Evolutionary conservation across 768 basidiomycete species (phyloP), one percentile per base, ranked within the genome.

Genomic region (Boletus vermiculosoides): DNA sequence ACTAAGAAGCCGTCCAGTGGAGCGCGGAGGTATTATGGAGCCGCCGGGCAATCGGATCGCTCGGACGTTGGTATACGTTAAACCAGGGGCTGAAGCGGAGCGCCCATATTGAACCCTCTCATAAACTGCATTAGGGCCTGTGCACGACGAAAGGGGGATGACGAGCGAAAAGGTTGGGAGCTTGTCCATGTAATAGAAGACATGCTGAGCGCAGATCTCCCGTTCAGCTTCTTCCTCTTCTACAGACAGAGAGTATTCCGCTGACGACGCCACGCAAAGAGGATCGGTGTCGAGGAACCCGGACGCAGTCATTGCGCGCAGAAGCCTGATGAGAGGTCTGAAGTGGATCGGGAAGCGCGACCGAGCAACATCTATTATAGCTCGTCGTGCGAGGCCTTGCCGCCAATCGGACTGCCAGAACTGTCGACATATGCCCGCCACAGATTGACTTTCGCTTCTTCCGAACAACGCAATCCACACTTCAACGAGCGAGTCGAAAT

Each of bases 391-490:
- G 4, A 80, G 78, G 46, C 83, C 83, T 37, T 80, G 77, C 39
- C 83, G 75, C 83, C 85, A 90, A 65, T 94, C 92, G 2, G 75
- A 78, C 52, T 85, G 78, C 93, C 94, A 98, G 70, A 84, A 95
- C 62, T 94, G 91, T 6, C 80, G 75, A 60, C 87, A 89, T 57
- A 96, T 85, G 3, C 82, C 83, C 12, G 81, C 76, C 25, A 89
- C 78, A 30, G 90, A 83, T 56, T 73, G 67, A 68, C 75, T 70
- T 76, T 84, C 74, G 62, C 88, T 90, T 25, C 88, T 80, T 7
- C 92, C 91, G 56, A 88, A 92, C 16, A 96, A 76, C 0, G 86
- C 82, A 50, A 88, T 81, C 88, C 91, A 92, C 10, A 89, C 83
- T 52, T 91, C 84, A 39, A 90, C 77, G 8, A 94, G 76, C 2